phyloP scores from a whole-genome alignment of 2,329 filamentous ascomycete genomes.

The Exophiala bonariae region DNA sequence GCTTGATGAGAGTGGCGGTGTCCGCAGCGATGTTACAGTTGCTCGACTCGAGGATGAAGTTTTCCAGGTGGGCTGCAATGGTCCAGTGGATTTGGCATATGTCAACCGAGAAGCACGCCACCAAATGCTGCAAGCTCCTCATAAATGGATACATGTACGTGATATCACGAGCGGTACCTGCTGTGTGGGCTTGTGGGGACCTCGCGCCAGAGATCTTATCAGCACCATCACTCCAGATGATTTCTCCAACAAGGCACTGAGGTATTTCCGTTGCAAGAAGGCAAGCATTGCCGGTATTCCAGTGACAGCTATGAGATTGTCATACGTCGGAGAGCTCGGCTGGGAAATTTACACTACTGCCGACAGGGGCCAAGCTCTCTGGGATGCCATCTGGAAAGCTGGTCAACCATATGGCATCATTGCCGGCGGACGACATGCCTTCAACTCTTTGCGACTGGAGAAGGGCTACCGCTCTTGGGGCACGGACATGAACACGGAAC shows the following conservation, averaged over 20 bases:
- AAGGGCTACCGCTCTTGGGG: slow-evolving; percentile 61
- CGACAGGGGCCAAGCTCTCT: slow-evolving; percentile 58
- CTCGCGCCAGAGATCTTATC: slow-evolving; percentile 55
- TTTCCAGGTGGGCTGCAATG: slow-evolving; percentile 58
- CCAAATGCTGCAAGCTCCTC: slow-evolving; percentile 44
- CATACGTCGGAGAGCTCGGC: slow-evolving; percentile 61
- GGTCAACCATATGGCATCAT: slow-evolving; percentile 58
- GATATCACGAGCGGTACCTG: slow-evolving; percentile 63
- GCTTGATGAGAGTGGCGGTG: slow-evolving; percentile 53
- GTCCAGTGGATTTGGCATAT: slow-evolving; percentile 55
- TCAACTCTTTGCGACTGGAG: slow-evolving; percentile 60
- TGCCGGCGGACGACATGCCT: slow-evolving; percentile 59
- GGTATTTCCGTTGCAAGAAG: slow-evolving; percentile 52
- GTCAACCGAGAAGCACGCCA: slow-evolving; percentile 53
- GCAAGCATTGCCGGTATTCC: slow-evolving; percentile 56
- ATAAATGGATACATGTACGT: slow-evolving; percentile 51
- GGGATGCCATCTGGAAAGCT: slow-evolving; percentile 59
- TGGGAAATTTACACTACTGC: slow-evolving; percentile 65
- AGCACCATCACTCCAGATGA: slow-evolving; percentile 32
- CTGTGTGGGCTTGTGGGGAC: slow-evolving; percentile 64
- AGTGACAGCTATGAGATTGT: slow-evolving; percentile 56
- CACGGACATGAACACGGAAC: slow-evolving; percentile 60
- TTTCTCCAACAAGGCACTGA: slow-evolving; percentile 38
- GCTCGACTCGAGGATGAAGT: slow-evolving; percentile 50
- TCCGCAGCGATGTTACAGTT: slow-evolving; percentile 60